Conservation (phyloP, 2,329 filamentous ascomycete species). For the Escovopsis sp. region DNA sequence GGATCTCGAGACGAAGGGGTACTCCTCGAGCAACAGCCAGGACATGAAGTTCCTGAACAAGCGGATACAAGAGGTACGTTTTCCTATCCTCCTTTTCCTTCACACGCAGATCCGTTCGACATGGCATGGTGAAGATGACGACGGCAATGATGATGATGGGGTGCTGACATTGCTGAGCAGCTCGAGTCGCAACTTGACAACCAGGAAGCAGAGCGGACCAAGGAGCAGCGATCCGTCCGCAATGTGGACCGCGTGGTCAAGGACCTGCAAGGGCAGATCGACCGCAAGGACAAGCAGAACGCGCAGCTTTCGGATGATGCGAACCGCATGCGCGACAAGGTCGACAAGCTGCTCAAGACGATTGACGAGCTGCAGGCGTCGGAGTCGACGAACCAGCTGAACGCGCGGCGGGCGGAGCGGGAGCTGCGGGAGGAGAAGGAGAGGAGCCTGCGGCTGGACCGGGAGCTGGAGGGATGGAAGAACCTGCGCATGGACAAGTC, state of each 20-base stretch:
- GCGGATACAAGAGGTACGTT: constrained; percentile 78
- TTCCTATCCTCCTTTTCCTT: neutral
- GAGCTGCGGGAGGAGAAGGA: constrained; percentile 83
- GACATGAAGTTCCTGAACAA: constrained; percentile 92
- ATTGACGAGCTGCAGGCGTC: constrained; percentile 89
- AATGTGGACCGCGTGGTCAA: constrained; percentile 90
- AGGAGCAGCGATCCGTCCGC: constrained; percentile 73
- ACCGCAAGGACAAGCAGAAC: constrained; percentile 83
- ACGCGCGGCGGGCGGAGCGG: constrained; percentile 71
- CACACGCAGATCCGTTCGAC: no score
- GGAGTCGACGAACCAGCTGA: constrained; percentile 68
- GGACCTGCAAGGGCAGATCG: constrained; percentile 82
- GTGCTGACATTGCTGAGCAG: constrained; percentile 30
- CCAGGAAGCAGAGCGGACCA: constrained; percentile 62
- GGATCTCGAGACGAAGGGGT: constrained; percentile 93
- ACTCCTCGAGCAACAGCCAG: constrained; percentile 74
- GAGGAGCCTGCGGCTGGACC: constrained; percentile 64
- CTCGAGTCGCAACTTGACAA: constrained; percentile 77
- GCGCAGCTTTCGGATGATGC: constrained; percentile 70
- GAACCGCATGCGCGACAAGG: constrained; percentile 72
- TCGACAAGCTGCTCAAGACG: constrained; percentile 72
- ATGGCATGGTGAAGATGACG: no score
- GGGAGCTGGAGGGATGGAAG: constrained; percentile 76
- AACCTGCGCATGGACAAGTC: constrained; percentile 53
- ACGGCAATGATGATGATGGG: neutral